Evolutionary conservation across 495 filamentous ascomycete species (phyloP), one percentile per base, ranked within the genome.

Genomic region (Penicillium steckii): DNA sequence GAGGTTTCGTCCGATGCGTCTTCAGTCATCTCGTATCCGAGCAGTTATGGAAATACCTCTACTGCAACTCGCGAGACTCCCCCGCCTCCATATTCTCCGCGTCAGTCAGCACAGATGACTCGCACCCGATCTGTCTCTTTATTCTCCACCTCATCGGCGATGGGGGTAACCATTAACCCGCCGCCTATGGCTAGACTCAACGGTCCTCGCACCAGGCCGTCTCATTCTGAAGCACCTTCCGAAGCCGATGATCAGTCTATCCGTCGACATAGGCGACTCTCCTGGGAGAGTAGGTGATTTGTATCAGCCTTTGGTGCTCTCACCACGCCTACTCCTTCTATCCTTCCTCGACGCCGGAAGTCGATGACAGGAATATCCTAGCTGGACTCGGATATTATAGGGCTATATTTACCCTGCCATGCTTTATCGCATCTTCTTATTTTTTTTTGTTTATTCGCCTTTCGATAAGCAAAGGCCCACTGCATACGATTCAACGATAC

Each of bases 1-100:
- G 72, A 73, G 21, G 50, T 62, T 33, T 62, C 65, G 0, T 69
- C 71, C 2, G 72, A 75, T 49, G 65, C 56, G 42, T 74, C 74
- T 18, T 77, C 74, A 7, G 66, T 67, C 12, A 57, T 73, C 52
- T 77, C 74, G 9, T 77, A 74, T 49, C 68, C 72, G 2, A 77
- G 74, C 52, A 76, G 71, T 45, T 77, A 72, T 53, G 74, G 74
- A 7, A 74, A 77, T 46, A 77, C 74, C 5, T 77, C 74, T 1
- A 77, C 74, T 8, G 74, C 73, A 8, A 77, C 74, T 4, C 51
- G 74, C 18, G 74, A 77, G 23, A 77, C 74, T 1, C 74, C 72
- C 2, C 74, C 74, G 27, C 74, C 74, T 44, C 70, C 74, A 3
- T 77, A 77, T 37, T 77, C 74, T 5, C 65, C 71, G 2, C 62